Evolutionary conservation across 805 yeast genomes (phyloP).

Genomic region (Candida cerambycidarum): DNA sequence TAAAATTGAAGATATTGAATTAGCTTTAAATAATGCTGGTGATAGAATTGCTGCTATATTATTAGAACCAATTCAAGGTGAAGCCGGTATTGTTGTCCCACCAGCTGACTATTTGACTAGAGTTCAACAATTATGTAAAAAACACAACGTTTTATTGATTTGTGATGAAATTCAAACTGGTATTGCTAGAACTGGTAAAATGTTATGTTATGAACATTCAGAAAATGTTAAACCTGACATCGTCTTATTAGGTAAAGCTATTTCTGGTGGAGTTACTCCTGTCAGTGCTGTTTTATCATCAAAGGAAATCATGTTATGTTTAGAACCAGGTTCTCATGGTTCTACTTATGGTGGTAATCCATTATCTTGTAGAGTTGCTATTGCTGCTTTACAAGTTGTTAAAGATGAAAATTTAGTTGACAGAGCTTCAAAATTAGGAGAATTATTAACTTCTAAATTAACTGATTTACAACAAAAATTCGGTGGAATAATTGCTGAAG

Average conservation of each 20-base stretch:
- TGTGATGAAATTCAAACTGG: slow-evolving; percentile 98
- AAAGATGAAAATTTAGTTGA: slow-evolving; percentile 83
- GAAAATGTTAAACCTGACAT: slow-evolving; percentile 80
- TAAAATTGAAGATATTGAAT: slow-evolving; percentile 79
- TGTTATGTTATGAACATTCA: slow-evolving; percentile 88
- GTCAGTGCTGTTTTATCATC: slow-evolving; percentile 90
- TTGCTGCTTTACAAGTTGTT: slow-evolving; percentile 90
- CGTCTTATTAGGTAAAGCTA: slow-evolving; percentile 88
- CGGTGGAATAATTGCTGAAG: slow-evolving; percentile 56
- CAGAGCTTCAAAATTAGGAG: slow-evolving; percentile 73
- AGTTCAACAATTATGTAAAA: slow-evolving; percentile 72
- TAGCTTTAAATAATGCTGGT: slow-evolving; percentile 78
- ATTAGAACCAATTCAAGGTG: slow-evolving; percentile 97
- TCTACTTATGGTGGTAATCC: slow-evolving; percentile 99
- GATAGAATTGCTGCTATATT: slow-evolving; percentile 87
- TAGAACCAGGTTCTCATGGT: slow-evolving; percentile 96
- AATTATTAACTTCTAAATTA: slow-evolving; percentile 60
- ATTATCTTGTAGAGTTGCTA: slow-evolving; percentile 86
- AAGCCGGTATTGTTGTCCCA: slow-evolving; percentile 96
- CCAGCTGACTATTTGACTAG: slow-evolving; percentile 73
- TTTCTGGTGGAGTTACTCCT: slow-evolving; percentile 92
- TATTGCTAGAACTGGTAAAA: slow-evolving; percentile 93
- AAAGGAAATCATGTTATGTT: slow-evolving; percentile 82
- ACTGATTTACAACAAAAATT: slow-evolving; percentile 51
- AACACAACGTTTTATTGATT: slow-evolving; percentile 84